A percentile compares a stretch with the other conserved stretches of the same genome.
These are phyloP conservation scores for Cetradonia linearis DNA, from an alignment of 495 filamentous ascomycete species.

Conservation along the genomic window DNA sequence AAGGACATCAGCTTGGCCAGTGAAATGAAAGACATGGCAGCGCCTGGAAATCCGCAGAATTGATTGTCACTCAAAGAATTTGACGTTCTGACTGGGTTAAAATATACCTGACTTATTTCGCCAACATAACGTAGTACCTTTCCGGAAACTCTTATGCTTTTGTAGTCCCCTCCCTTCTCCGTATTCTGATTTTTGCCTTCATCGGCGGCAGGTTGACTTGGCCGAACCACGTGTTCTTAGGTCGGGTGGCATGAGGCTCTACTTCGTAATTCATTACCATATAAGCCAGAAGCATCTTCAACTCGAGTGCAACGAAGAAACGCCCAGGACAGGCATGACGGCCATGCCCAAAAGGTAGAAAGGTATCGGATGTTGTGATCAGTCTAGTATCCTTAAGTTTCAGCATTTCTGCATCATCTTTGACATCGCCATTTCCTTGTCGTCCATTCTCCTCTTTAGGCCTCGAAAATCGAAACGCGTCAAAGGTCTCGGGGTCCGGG, in stretches of 20 bases:
- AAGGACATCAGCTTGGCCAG: too few species aligned
- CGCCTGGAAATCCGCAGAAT: too few species aligned
- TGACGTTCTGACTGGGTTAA: too few species aligned
- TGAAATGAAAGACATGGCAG: too few species aligned
- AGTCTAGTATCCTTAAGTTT: slow-evolving; percentile 1
- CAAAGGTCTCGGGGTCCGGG: slow-evolving; percentile 27
- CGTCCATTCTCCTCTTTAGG: background rate
- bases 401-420: background rate
- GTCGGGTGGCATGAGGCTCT: slow-evolving; percentile 15
- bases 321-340: slow-evolving; percentile 19
- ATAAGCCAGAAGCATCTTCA: slow-evolving; percentile 29
- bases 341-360: slow-evolving; percentile 15
- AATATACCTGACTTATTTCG: too few species aligned
- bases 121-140: too few species aligned
- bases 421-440: background rate
- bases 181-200: slow-evolving; percentile 14
- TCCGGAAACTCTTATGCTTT: slow-evolving; percentile 2
- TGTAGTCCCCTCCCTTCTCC: slow-evolving; percentile 9
- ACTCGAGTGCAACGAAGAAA: slow-evolving; percentile 23
- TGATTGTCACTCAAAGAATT: too few species aligned
- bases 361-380: slow-evolving; percentile 12
- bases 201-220: slow-evolving; percentile 2
- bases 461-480: slow-evolving; percentile 31
- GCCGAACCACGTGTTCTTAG: slow-evolving; percentile 3
- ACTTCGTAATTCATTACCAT: slow-evolving; percentile 28